phyloP scores from a whole-genome alignment of 306 rosid species.

The Hippophae rhamnoides region DNA sequence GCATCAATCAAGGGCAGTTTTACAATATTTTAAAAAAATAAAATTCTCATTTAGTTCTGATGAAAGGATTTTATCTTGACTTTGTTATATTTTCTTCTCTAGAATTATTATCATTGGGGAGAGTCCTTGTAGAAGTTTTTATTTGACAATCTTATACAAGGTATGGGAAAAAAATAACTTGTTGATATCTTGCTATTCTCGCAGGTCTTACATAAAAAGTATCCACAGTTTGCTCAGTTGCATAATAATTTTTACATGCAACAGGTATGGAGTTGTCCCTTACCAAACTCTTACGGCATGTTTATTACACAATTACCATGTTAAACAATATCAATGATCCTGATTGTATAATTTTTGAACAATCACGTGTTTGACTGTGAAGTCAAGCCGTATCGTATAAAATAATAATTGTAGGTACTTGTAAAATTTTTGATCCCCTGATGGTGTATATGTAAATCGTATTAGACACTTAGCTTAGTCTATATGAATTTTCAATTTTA shows the following conservation, averaged over 20 bases:
- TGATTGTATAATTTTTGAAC: not conserved
- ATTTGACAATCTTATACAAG: not conserved
- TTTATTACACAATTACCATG: too few relatives aligned
- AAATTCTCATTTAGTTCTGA: not conserved
- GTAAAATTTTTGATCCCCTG: too few relatives aligned
- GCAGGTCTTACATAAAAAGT: slow-evolving; percentile 86
- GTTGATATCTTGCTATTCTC: slow-evolving; percentile 21
- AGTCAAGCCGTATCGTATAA: too few relatives aligned
- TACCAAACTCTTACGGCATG: slow-evolving; percentile 10
- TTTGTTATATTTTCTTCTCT: too few relatives aligned
- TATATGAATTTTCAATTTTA: too few relatives aligned
- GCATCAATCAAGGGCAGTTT: too few relatives aligned
- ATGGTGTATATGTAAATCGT: too few relatives aligned
- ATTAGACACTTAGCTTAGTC: too few relatives aligned
- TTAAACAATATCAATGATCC: too few relatives aligned
- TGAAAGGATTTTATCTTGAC: not conserved
- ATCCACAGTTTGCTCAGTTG: slow-evolving; percentile 95
- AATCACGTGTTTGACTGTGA: not conserved
- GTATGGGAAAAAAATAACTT: not conserved
- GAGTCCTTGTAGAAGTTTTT: not conserved
- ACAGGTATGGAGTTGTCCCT: slow-evolving; percentile 47
- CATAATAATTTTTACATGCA: slow-evolving; percentile 91
- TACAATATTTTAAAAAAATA: too few relatives aligned
- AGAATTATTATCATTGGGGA: too few relatives aligned
- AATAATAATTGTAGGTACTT: too few relatives aligned